Base-by-base conservation (phyloP, 805 yeast genomes). In the Lachancea nothofagi region DNA sequence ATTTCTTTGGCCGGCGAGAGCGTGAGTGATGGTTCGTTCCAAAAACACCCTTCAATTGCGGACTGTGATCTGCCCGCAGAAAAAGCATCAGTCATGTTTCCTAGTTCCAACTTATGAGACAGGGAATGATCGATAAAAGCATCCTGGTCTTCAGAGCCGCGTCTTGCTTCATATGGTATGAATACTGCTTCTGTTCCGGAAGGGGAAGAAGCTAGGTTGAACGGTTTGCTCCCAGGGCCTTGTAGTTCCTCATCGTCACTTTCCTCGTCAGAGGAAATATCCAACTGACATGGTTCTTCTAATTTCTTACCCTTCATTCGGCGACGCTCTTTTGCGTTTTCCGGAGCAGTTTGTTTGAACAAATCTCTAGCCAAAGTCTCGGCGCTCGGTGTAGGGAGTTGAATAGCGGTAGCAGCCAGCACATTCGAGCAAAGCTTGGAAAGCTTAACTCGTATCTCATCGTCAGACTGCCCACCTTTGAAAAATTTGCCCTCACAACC, bases 401-500 rank as follows among this genome's bases (percentile, higher is more conserved):
- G 34, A 3, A 7, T 17, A 7, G 38, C 31, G 7, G 38, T 35
- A 3, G 27, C 33, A 3, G 41, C 36, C 26, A 29, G 13, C 14
- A 38, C 41, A 13, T 27, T 32, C 22, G 29, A 26, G 29, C 35
- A 33, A 3, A 40, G 20, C 14, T 21, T 23, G 13, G 35, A 46
- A 22, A 60, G 41, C 18, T 46, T 47, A 20, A 22, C 17, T 33
- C 58, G 46, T 26, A 55, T 50, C 19, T 46, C 49, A n/a, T 49
- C 49, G 17, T 51, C 49, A n/a, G 52, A 36, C 12, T 36, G 45
- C 24, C 53, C 57, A 22, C 54, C 78, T 54, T 77, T 82, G 52
- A 84, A 70, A 53, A 90, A 90, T 57, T 80, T 83, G 50, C 77
- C 75, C 59, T 89, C 96, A 54, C 71, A 76, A 4, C 95, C 96